A percentile compares a stretch with the other conserved stretches of the same genome.
These are phyloP conservation scores for Metschnikowia lunata DNA, from an alignment of 805 yeast species.

Conservation along the genomic window DNA sequence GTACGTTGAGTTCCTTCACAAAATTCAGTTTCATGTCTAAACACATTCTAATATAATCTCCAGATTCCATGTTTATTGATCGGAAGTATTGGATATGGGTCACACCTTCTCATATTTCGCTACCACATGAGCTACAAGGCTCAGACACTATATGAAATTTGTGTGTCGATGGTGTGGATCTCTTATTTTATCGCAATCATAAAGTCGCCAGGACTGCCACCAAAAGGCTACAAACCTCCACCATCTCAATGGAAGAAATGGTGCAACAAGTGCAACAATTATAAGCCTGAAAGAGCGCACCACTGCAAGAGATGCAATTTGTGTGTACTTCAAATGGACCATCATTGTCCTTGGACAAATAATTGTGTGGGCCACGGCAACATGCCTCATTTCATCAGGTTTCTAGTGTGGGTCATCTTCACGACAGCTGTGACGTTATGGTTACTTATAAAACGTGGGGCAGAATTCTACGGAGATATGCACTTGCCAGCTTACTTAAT, in stretches of 20 bases:
- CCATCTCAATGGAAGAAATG: conserved; percentile 57
- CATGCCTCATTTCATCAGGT: conserved; percentile 75
- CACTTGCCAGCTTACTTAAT: conserved; percentile 55
- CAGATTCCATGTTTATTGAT: conserved; percentile 66
- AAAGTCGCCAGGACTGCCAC: conserved; percentile 67
- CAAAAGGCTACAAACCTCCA: conserved; percentile 40
- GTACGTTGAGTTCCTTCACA: conserved; percentile 9
- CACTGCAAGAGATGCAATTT: conserved; percentile 75
- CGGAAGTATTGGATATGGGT: conserved; percentile 54
- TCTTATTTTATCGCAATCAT: conserved; percentile 68
- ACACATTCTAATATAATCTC: not conserved
- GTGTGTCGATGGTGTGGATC: conserved; percentile 60
- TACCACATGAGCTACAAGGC: conserved; percentile 34
- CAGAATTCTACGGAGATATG: conserved; percentile 44
- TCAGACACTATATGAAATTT: conserved; percentile 46
- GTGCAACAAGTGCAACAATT: conserved; percentile 67
- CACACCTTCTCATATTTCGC: conserved; percentile 53
- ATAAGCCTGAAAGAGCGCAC: conserved; percentile 81
- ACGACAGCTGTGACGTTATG: conserved; percentile 46
- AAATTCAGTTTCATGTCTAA: not conserved
- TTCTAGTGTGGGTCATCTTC: conserved; percentile 59
- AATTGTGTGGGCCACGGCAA: conserved; percentile 84
- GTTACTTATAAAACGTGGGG: conserved; percentile 39
- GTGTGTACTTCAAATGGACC: conserved; percentile 90
- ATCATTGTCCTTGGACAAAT: conserved; percentile 89